Percentiles rank a stretch among this genome's conserved stretches.
Conservation (phyloP, 495 filamentous ascomycete genomes). For the Collariella sp. region DNA sequence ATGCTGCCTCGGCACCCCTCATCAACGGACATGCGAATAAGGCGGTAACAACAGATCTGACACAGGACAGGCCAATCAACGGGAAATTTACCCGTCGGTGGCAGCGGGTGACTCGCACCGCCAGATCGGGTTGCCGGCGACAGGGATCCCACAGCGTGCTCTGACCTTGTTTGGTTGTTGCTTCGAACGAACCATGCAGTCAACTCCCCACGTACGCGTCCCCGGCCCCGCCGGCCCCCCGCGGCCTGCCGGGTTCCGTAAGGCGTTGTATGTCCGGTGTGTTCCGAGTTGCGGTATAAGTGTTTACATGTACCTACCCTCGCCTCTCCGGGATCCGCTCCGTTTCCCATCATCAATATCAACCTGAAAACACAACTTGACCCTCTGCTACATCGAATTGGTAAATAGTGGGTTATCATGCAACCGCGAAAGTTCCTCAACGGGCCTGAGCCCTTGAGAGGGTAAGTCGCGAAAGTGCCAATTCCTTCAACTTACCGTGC, state of each 20-base stretch:
- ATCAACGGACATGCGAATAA: too few relatives aligned
- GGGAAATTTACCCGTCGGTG: neutral
- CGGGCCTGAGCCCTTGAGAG: constrained; percentile 12
- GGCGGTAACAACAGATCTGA: neutral
- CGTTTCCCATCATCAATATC: neutral
- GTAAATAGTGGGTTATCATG: neutral
- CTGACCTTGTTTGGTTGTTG: neutral
- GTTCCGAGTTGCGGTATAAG: too few relatives aligned
- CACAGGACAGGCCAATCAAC: neutral
- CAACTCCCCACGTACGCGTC: neutral
- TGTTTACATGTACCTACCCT: neutral
- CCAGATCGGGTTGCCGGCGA: too few relatives aligned
- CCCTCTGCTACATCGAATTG: too few relatives aligned
- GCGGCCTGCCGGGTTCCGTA: neutral
- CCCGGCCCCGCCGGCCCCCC: neutral
- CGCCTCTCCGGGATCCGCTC: neutral
- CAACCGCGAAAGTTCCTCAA: constrained; percentile 10
- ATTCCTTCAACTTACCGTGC: neutral
- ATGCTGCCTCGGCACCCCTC: neutral
- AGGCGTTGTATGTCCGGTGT: neutral
- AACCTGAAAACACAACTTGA: neutral
- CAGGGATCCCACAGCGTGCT: neutral
- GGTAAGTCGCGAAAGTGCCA: constrained; percentile 1
- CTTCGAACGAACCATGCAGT: neutral
- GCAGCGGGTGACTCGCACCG: too few relatives aligned